Base-by-base conservation (phyloP, 192 early-diverging fungal genomes). In the Funneliformis mosseae region DNA sequence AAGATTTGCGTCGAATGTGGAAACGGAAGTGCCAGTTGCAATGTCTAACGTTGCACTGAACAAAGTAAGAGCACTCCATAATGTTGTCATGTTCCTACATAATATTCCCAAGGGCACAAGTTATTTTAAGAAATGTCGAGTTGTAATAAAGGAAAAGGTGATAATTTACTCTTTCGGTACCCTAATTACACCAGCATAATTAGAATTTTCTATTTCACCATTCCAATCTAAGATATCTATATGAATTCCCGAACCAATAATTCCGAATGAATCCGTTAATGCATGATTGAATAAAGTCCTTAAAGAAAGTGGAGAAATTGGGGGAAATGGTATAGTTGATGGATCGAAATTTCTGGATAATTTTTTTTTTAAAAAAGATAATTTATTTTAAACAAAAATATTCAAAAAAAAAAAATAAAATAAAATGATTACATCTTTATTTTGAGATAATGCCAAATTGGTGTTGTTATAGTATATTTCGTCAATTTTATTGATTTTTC, bases 41-140 rank as follows among this genome's bases (percentile, higher is more conserved):
- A 11, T 61, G 12, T 76, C 59, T 33, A 76, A 41, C 16, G 74
- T 76, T 62, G 60, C 59, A 59, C 10, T 59, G 38, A 62, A 76
- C 43, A 76, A 63, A 61, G 74, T 76, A 28, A 76, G 33, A 2
- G 74, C n/a, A n/a, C 59, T 76, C 74, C 74, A 76, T 62, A 76
- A 76, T 33, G 55, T 76, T 18, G 55, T 76, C 60, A 76, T 21
- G 9, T 76, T 38, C 12, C 71, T 73, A 48, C n/a, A 16, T 70
- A 6, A 33, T 33, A 5, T 43, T 48, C 27, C 25, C 45, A 18
- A 4, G 6, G 42, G 42, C 7, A 46, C 50, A 50, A 48, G 50
- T 55, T 55, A 55, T 55, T 55, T 50, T 55, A 55, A 7, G 18
- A 55, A 21, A 1, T 55, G 18, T 21, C 43, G 6, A 55, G 7